Evolutionary conservation across 371 early-diverging fungal genomes (phyloP), one percentile per base, ranked within the genome.

Genomic region (Mortierella polycephala): DNA sequence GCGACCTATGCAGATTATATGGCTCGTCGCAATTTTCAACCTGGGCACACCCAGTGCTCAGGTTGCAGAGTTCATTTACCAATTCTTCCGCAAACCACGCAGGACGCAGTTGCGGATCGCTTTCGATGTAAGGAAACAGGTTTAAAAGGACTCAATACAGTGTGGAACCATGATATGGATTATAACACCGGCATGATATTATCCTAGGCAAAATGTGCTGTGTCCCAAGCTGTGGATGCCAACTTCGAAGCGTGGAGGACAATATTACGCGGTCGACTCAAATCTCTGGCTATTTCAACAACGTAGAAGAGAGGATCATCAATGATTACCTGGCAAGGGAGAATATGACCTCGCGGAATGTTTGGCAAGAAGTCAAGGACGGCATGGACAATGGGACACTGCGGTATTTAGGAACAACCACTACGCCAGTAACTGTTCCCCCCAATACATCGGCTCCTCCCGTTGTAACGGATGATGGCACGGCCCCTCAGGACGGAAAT

Each of bases 141-240:
- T 30, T 30, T 2, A 30, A 30, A 30, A 30, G 30, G 30, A 1
- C 4, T 30, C 30, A 30, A 4, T 30, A 30, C 30, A 4, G 4
- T 30, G 30, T 30, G 30, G 30, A 30, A 30, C 30, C 30, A 30
- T 30, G 30, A 30, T 30, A 4, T 30, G 4, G 30, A 1, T 45
- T 10, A 42, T 53, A 14, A 61, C 18, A 21, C 14, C n/a, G 45
- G 11, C 23, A 23, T 13, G 7, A 7, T 52, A 13, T 7, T 9
- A 12, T 7, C 8, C 12, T 47, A 77, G 79, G 79, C 63, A 79
- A 79, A 46, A 65, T 73, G 67, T 79, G 80, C 39, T 64, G 52
- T 37, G 51, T 69, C 1, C 39, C 67, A 11, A 67, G 55, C 20
- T 79, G 80, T 45, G 80, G 80, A 0, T 79, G 80, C 40, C 18